Percentiles rank a stretch among this genome's conserved stretches.
These are phyloP conservation scores for Aureobasidium vineae DNA, from an alignment of 2,329 filamentous ascomycete species.

Conservation along the genomic window DNA sequence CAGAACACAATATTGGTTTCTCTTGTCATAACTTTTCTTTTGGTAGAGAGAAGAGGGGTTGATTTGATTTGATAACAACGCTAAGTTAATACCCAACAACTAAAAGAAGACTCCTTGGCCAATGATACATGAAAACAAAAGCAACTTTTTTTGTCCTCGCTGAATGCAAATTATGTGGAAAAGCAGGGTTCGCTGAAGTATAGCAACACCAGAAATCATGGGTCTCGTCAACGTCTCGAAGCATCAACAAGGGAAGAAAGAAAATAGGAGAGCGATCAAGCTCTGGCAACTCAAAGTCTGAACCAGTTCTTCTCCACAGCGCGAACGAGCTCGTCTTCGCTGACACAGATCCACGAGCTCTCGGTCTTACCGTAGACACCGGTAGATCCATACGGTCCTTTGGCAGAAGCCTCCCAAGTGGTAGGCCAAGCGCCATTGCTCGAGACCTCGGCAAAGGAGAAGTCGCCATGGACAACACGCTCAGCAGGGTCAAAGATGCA, in stretches of 20 bases:
- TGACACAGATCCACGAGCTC: constrained; percentile 39
- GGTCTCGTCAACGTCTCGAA: constrained; percentile 1
- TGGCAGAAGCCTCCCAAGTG: constrained; percentile 41
- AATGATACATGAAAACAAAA: constrained; percentile 5
- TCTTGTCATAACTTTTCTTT: neutral
- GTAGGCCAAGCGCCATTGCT: constrained; percentile 46
- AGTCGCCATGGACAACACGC: constrained; percentile 50
- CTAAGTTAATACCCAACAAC: neutral
- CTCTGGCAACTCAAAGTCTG: constrained; percentile 22
- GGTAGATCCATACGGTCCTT: constrained; percentile 52
- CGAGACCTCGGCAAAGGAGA: constrained; percentile 45
- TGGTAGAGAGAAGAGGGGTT: neutral
- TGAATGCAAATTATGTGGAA: constrained; percentile 12
- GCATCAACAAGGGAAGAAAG: constrained; percentile 2
- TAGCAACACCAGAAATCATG: neutral
- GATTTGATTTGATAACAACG: neutral
- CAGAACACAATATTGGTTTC: neutral
- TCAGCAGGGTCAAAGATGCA: constrained; percentile 52
- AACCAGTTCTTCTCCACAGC: constrained; percentile 39
- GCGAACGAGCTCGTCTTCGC: constrained; percentile 38
- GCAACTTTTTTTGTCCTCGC: constrained; percentile 24
- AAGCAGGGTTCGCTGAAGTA: neutral
- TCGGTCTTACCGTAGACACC: constrained; percentile 53
- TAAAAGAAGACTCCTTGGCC: neutral
- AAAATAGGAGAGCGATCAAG: neutral